Evolutionary conservation across 1,139 yeast genomes (phyloP).

Genomic region (Diutina siamensis): DNA sequence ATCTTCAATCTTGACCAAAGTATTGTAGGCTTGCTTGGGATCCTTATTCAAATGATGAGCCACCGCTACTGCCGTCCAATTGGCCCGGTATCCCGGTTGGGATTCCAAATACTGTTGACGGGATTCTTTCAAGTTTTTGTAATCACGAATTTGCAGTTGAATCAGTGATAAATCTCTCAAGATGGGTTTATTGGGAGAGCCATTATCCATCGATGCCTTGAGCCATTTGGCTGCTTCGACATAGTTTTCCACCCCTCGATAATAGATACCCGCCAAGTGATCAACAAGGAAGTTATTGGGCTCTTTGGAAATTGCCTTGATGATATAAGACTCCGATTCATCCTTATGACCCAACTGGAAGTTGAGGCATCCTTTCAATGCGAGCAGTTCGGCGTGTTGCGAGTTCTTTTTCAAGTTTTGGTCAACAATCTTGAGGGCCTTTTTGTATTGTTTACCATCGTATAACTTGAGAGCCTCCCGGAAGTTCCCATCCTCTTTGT

Average conservation of each 20-base stretch:
- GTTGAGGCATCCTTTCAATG: slow-evolving; percentile 71
- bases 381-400: slow-evolving; percentile 68
- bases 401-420: slow-evolving; percentile 66
- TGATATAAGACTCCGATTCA: slow-evolving; percentile 56
- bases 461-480: slow-evolving; percentile 74
- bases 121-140: slow-evolving; percentile 45
- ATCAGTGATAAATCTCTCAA: slow-evolving; percentile 72
- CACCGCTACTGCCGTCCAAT: slow-evolving; percentile 84
- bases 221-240: slow-evolving; percentile 74
- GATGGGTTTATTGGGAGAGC: slow-evolving; percentile 69
- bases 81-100: slow-evolving; percentile 77
- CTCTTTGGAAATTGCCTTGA: slow-evolving; percentile 50
- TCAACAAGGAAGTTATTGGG: slow-evolving; percentile 56
- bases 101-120: slow-evolving; percentile 62
- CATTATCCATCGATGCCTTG: slow-evolving; percentile 65
- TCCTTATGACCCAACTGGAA: slow-evolving; percentile 39
- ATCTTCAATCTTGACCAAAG: slow-evolving; percentile 64
- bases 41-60: slow-evolving; percentile 74
- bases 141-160: slow-evolving; percentile 75
- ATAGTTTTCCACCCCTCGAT: slow-evolving; percentile 59
- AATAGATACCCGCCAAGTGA: slow-evolving; percentile 80
- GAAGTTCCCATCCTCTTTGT: slow-evolving; percentile 59
- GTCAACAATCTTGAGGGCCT: slow-evolving; percentile 69
- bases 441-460: slow-evolving; percentile 79
- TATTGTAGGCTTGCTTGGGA: slow-evolving; percentile 53